Conservation (phyloP, 352 stramenopile genomes). For the Pythium phragmitis region DNA sequence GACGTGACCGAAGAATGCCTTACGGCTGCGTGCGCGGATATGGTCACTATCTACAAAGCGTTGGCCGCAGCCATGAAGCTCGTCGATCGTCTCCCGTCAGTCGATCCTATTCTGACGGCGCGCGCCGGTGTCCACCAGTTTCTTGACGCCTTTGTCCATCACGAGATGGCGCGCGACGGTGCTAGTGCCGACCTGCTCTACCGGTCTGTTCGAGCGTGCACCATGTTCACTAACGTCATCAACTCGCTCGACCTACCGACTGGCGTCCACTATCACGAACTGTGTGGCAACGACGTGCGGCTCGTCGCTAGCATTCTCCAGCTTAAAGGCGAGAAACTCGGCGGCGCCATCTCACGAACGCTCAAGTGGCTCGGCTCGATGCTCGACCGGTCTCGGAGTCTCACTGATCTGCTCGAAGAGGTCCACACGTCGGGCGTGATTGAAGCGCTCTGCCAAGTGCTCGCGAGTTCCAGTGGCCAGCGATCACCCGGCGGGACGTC, state of each 20-base stretch:
- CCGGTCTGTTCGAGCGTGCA: conserved; percentile 58
- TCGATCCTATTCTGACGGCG: conserved; percentile 7
- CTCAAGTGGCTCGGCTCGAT: conserved; percentile 83
- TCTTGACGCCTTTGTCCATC: conserved; percentile 14
- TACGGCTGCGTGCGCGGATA: not conserved
- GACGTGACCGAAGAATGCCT: conserved; percentile 7
- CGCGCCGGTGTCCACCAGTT: conserved; percentile 25
- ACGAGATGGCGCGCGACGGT: not conserved
- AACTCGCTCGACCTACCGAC: conserved; percentile 34
- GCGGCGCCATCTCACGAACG: conserved; percentile 44
- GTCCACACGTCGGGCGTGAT: conserved; percentile 57
- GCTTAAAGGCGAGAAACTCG: conserved; percentile 30
- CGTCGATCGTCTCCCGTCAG: conserved; percentile 7
- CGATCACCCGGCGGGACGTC: conserved; percentile 54
- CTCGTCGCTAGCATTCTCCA: conserved; percentile 44
- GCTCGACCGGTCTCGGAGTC: conserved; percentile 56
- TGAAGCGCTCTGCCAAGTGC: conserved; percentile 59
- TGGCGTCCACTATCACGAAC: conserved; percentile 39
- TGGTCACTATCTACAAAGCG: conserved; percentile 22
- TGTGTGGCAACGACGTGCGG: conserved; percentile 47
- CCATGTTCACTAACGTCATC: conserved; percentile 57
- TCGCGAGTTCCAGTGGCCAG: conserved; percentile 42
- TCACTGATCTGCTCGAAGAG: conserved; percentile 58
- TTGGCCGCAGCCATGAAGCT: conserved; percentile 24
- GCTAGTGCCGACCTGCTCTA: conserved; percentile 41